phyloP scores from a whole-genome alignment of 139 green algal species.

The Coccomyxa sp. region DNA sequence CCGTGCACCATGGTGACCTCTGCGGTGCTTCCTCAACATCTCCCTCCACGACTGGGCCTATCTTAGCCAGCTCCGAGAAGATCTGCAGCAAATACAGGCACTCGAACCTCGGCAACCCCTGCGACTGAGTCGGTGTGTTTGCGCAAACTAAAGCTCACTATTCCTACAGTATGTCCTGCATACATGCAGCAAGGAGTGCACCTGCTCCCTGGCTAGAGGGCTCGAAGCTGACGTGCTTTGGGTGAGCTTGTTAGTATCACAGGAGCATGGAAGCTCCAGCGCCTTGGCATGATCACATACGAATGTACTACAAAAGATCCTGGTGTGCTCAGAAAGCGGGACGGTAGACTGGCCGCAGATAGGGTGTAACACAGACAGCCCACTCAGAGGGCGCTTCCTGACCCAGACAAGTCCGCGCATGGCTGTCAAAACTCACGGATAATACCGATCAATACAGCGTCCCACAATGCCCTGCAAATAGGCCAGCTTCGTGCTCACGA shows the following conservation, averaged over 20 bases:
- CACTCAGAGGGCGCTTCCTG: neutral
- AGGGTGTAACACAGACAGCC: neutral
- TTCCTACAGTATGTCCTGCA: neutral
- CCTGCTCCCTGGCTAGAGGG: neutral
- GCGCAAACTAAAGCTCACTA: neutral
- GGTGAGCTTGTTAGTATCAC: neutral
- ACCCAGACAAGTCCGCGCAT: neutral
- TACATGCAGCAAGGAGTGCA: neutral
- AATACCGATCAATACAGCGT: neutral
- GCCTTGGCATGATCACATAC: no score
- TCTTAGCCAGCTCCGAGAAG: neutral
- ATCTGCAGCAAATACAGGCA: slow-evolving; percentile 10
- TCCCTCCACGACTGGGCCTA: neutral
- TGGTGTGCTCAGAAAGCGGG: no score
- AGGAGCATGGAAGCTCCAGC: no score
- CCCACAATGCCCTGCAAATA: neutral
- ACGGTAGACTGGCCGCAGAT: neutral
- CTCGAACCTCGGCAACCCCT: neutral
- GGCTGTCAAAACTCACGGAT: neutral
- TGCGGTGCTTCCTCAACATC: slow-evolving; percentile 4
- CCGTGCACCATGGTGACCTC: slow-evolving; percentile 2
- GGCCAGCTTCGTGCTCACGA: neutral
- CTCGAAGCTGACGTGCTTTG: neutral
- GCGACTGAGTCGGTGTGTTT: neutral
- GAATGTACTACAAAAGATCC: no score